Percentiles rank a stretch among this genome's conserved stretches.
These are phyloP conservation scores for Pseudonitzschia delicatissima DNA, from an alignment of 108 stramenopile species.

Conservation along the genomic window DNA sequence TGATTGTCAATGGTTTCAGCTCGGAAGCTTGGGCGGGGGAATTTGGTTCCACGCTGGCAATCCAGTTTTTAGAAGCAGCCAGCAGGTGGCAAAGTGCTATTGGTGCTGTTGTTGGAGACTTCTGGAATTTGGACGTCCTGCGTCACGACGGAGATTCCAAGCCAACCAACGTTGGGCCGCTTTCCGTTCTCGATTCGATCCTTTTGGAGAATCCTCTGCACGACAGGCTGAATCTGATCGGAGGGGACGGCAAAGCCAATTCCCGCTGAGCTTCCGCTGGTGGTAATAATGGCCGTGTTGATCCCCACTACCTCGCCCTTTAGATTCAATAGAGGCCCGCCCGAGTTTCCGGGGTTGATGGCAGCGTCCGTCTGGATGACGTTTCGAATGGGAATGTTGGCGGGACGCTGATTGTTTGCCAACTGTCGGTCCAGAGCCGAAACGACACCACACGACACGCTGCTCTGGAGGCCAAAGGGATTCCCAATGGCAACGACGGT, in stretches of 20 bases:
- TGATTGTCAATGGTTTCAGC: slow-evolving; percentile 27
- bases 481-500: slow-evolving; percentile 88
- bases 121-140: slow-evolving; percentile 2
- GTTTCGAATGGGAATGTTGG: slow-evolving; percentile 70
- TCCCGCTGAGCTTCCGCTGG: slow-evolving; percentile 65
- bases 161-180: slow-evolving; percentile 22
- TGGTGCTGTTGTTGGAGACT: slow-evolving; percentile 1
- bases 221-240: slow-evolving; percentile 47
- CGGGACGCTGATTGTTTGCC: slow-evolving; percentile 46
- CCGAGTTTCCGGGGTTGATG: slow-evolving; percentile 94
- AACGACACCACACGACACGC: slow-evolving; percentile 82
- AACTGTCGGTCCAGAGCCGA: slow-evolving; percentile 87
- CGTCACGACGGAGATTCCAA: slow-evolving; percentile 39
- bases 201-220: slow-evolving; percentile 34
- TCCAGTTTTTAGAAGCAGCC: slow-evolving; percentile 21
- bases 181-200: slow-evolving; percentile 23
- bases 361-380: slow-evolving; percentile 92
- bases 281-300: slow-evolving; percentile 85
- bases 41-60: slow-evolving; percentile 21
- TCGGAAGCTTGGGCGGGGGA: slow-evolving; percentile 52
- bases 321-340: slow-evolving; percentile 85
- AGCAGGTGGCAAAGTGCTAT: background rate
- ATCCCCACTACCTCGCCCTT: slow-evolving; percentile 86
- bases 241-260: slow-evolving; percentile 85
- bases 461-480: slow-evolving; percentile 84